Base-by-base conservation (phyloP, 2,329 filamentous ascomycete genomes). In the Aspergillus aculeatinus region DNA sequence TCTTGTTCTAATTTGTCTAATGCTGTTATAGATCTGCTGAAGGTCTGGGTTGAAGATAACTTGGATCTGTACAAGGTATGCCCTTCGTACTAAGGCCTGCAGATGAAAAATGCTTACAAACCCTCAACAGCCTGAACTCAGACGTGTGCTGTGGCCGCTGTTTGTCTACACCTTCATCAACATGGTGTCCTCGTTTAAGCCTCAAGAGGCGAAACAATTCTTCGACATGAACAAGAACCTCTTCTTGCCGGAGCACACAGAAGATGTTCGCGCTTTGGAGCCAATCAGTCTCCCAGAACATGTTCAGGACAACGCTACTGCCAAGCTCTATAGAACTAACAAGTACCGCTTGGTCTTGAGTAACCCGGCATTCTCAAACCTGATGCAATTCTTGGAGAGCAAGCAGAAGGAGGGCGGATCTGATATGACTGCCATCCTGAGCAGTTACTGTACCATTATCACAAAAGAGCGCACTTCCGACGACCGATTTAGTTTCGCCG, bases 131-230 rank as follows among this genome's bases (percentile, higher is more conserved):
- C 92, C 94, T 49, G 95, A 99, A 78, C 82, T 99, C 3, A 85
- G 87, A 60, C 92, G 96, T 66, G 81, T 98, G 4, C 79, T 96
- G 16, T 99, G 95, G 92, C 95, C 95, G 0, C 80, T 96, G 0
- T 98, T 97, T 70, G 90, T 98, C 54, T 96, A 99, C 76, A 95
- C 91, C 0, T 97, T 90, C 72, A 81, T 99, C 27, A 88, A 91
- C 59, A 84, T 98, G 58, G 84, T 96, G 29, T 82, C 82, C 35
- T 86, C 91, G 61, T 87, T 87, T 64, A 92, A 89, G 67, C 79
- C 85, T 1, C 85, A 85, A 44, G 91, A 96, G 60, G 87, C 88
- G 14, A 87, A 90, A 65, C 80, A 83, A 2, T 94, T 96, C 71
- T 87, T 96, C 62, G 83, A 85, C 29, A 81, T 84, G 4, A 87